These are phyloP conservation scores for Coemansia sp. DNA, from an alignment of 192 early-diverging fungal genomes.

Conservation along the genomic window DNA sequence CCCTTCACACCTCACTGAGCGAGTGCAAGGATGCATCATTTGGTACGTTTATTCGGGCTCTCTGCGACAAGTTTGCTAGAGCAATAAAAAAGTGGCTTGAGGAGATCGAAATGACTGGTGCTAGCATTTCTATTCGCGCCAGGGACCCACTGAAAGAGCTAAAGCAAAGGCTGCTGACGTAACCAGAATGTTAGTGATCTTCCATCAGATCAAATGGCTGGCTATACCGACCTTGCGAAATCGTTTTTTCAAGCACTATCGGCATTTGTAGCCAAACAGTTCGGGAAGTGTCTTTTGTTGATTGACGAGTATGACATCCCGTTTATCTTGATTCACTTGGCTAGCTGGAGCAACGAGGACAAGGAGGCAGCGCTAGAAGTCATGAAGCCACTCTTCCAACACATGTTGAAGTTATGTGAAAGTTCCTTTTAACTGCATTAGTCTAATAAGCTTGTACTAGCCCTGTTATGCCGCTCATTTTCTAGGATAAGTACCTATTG, in stretches of 20 bases:
- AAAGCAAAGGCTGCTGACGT: not conserved
- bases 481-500: constrained; percentile 10
- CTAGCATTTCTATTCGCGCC: not conserved
- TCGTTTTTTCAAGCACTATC: constrained; percentile 19
- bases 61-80: constrained; percentile 5
- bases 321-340: constrained; percentile 32
- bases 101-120: not conserved
- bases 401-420: constrained; percentile 36
- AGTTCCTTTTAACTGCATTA: not conserved
- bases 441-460: not conserved
- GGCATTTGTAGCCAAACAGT: not conserved
- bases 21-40: constrained; percentile 11
- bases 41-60: constrained; percentile 7
- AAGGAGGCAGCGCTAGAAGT: constrained; percentile 10
- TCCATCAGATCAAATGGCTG: not conserved
- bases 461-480: not conserved
- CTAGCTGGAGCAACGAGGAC: constrained; percentile 9
- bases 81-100: not conserved
- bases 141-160: not conserved
- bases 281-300: constrained; percentile 31
- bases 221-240: not conserved
- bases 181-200: not conserved
- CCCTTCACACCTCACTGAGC: constrained; percentile 29
- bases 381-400: constrained; percentile 22
- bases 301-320: constrained; percentile 48